Evolutionary conservation across 2,329 filamentous ascomycete species (phyloP), one percentile per base, ranked within the genome.

Genomic region (Pyrenochaeta sp.): DNA sequence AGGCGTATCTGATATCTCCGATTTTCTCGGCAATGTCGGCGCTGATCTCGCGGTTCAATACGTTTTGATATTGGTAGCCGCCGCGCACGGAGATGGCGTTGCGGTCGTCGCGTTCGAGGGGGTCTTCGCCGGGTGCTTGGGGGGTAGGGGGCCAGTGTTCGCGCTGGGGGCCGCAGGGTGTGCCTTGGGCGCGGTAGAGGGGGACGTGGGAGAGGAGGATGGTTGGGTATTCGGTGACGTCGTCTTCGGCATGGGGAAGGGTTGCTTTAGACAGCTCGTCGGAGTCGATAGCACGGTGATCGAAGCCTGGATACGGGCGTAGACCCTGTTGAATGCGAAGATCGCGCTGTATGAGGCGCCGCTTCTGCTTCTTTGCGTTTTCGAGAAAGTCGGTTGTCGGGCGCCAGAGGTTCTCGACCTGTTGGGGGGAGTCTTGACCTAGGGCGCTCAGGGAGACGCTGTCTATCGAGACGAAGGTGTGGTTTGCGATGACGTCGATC

Each of bases 21-120:
- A 96, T 79, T 52, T 86, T 89, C 47, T 86, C 81, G 28, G 96
- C 76, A 24, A 99, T 77, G 37, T 86, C 84, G 31, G 84, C 79
- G 1, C 92, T 94, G 55, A 96, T 84, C 2, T 83, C 79, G 35
- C 87, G 83, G 36, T 82, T 88, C 18, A 99, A 82, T 3, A 96
- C 93, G 60, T 96, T 99, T 69, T 97, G 93, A 65, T 99, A 99
- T 69, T 99, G 94, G 65, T 96, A 96, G 10, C 94, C 94, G 11
- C 78, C 80, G 7, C 82, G 76, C 11, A 99, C 84, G 2, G 81
- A 81, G 46, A 99, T 89, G 17, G 92, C 85, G 55, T 94, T 95
- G 42, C 83, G 81, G 32, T 89, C 78, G 60, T 95, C 89, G 3
- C 75, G 69, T 50, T 79, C 73, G 13, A 77, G 61, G 75, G 83